A percentile compares a stretch with the other conserved stretches of the same genome.
Conservation (phyloP, 2,329 filamentous ascomycete genomes). For the Calonectria montana region DNA sequence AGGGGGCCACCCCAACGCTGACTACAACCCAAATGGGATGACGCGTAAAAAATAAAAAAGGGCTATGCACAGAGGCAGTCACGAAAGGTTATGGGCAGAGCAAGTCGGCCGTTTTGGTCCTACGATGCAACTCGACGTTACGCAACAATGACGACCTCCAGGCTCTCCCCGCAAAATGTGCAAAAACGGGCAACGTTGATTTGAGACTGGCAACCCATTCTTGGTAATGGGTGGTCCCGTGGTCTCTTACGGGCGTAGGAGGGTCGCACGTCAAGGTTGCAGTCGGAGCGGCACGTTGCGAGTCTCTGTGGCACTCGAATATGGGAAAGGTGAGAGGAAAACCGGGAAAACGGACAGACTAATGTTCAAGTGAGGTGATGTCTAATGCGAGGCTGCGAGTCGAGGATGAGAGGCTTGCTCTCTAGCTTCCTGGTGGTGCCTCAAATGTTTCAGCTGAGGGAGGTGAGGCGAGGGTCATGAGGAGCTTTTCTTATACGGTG, state of each 20-base stretch:
- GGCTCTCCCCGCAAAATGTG: not conserved
- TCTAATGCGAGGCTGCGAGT: not conserved
- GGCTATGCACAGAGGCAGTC: not conserved
- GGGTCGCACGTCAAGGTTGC: slow-evolving; percentile 22
- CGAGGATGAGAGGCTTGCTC: not conserved
- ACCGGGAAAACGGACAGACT: not conserved
- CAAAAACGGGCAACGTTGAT: not conserved
- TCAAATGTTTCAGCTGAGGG: slow-evolving; percentile 19
- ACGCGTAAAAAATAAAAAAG: slow-evolving; percentile 6
- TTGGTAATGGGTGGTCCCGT: slow-evolving; percentile 11
- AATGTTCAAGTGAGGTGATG: not conserved
- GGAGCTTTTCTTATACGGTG: not conserved
- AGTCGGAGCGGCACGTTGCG: slow-evolving; percentile 23
- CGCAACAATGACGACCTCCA: slow-evolving; percentile 14
- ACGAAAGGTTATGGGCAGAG: not conserved
- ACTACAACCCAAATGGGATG: not conserved
- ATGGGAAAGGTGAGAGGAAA: not conserved
- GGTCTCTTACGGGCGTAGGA: slow-evolving; percentile 1
- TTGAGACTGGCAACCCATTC: not conserved
- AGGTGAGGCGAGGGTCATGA: slow-evolving; percentile 25
- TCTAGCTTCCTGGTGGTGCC: not conserved
- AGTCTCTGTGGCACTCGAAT: not conserved
- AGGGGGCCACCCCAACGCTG: not conserved
- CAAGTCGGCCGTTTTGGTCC: not conserved
- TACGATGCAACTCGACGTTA: not conserved